These are phyloP conservation scores for Plasmodium yoelii DNA, from an alignment of 169 alveolate genomes.

Conservation along the genomic window DNA sequence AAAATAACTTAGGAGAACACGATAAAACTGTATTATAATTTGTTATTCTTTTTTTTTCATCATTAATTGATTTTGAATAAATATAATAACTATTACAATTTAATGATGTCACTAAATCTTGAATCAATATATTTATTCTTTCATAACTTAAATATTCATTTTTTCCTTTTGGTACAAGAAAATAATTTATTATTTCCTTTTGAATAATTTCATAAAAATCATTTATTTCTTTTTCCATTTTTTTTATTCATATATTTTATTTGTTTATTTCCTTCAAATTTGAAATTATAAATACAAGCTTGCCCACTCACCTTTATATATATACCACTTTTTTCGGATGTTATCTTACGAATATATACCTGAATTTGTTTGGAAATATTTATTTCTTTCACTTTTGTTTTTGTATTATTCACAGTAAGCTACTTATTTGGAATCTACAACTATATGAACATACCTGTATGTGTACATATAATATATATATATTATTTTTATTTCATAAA, in stretches of 20 bases:
- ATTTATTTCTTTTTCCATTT: slow-evolving; percentile 45
- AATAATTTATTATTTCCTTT: slow-evolving; percentile 39
- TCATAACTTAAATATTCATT: slow-evolving; percentile 53
- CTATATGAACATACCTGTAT: too few species aligned
- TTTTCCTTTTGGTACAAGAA: slow-evolving; percentile 15
- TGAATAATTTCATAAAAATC: slow-evolving; percentile 34
- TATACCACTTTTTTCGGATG: too few species aligned
- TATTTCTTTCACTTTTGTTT: too few species aligned
- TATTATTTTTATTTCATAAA: too few species aligned
- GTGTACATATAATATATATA: too few species aligned
- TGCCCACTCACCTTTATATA: too few species aligned
- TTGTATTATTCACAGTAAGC: too few species aligned
- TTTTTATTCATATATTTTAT: not conserved
- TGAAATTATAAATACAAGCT: too few species aligned
- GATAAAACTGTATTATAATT: not conserved
- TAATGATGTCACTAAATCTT: slow-evolving; percentile 16
- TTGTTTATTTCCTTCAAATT: too few species aligned
- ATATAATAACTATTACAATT: slow-evolving; percentile 31
- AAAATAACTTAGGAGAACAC: slow-evolving; percentile 20
- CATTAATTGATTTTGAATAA: slow-evolving; percentile 1
- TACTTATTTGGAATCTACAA: too few species aligned
- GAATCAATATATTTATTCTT: slow-evolving; percentile 27
- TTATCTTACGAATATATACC: too few species aligned
- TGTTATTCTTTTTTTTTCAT: not conserved
- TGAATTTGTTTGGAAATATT: too few species aligned